These are phyloP conservation scores for Capsicum rhomboideum DNA, from an alignment of 257 asterid genomes.

Conservation along the genomic window DNA sequence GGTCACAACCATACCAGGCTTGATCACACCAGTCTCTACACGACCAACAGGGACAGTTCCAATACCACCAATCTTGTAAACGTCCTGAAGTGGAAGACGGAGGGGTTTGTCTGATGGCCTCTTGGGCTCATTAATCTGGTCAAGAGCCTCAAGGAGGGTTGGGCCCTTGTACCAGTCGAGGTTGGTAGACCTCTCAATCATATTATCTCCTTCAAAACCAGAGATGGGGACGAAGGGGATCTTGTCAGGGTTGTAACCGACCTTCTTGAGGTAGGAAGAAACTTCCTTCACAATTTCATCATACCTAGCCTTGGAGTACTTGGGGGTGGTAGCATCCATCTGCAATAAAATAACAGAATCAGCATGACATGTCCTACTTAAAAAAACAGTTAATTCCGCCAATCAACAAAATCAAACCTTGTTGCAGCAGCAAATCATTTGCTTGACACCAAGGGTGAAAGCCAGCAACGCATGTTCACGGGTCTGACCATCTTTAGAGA, in stretches of 20 bases:
- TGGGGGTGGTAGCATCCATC: not conserved
- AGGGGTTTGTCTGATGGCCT: not conserved
- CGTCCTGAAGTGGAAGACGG: not conserved
- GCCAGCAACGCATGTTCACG: constrained; percentile 83
- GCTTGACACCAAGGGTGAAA: constrained; percentile 77
- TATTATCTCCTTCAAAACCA: not conserved
- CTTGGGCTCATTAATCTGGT: not conserved
- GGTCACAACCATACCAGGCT: not conserved
- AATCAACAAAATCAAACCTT: constrained; percentile 21
- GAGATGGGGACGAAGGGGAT: not conserved
- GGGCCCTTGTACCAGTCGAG: not conserved
- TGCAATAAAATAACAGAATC: not conserved
- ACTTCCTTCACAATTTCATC: not conserved
- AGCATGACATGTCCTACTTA: not conserved
- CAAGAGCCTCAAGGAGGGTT: not conserved
- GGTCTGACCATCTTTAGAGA: constrained; percentile 82
- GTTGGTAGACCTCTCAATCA: not conserved
- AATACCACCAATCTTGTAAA: not conserved
- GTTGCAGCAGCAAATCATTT: constrained; percentile 80
- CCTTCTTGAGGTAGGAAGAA: not conserved
- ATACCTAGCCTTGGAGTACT: not conserved
- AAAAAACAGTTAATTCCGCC: not conserved
- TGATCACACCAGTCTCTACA: not conserved
- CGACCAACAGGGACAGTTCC: not conserved
- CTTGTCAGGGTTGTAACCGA: not conserved